Conservation (phyloP, 148 eudicot species). For the Silene latifolia region DNA sequence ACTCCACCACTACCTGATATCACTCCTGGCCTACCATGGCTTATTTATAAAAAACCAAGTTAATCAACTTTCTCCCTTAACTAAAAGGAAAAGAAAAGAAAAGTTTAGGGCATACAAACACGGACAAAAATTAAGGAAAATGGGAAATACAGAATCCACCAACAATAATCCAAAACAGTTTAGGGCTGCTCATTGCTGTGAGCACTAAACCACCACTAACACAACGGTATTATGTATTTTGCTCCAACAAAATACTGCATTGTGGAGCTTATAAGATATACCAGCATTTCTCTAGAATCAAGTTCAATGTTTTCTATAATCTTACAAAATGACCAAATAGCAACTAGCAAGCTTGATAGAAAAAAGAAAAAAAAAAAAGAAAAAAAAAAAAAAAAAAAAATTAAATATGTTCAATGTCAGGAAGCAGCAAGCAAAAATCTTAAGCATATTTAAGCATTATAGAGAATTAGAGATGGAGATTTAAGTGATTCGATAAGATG, state of each 20-base stretch:
- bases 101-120: not conserved
- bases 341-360: not conserved
- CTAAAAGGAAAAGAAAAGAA: not conserved
- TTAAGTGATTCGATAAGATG: constrained; percentile 9
- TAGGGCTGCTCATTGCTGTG: not conserved
- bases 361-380: not conserved
- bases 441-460: not conserved
- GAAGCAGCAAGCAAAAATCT: not conserved
- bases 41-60: not conserved
- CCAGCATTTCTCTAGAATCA: not conserved
- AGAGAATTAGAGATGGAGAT: not conserved
- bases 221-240: not conserved
- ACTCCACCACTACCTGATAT: not conserved
- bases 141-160: not conserved
- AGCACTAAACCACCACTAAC: not conserved
- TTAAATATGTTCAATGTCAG: not conserved
- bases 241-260: not conserved
- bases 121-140: not conserved
- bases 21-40: not conserved
- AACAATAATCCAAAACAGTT: not conserved
- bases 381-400: not conserved
- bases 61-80: not conserved
- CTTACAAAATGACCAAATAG: not conserved
- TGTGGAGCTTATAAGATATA: not conserved
- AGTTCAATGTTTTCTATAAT: not conserved